Conservation (phyloP, 805 yeast species). For the Blastobotrys muscicola region DNA sequence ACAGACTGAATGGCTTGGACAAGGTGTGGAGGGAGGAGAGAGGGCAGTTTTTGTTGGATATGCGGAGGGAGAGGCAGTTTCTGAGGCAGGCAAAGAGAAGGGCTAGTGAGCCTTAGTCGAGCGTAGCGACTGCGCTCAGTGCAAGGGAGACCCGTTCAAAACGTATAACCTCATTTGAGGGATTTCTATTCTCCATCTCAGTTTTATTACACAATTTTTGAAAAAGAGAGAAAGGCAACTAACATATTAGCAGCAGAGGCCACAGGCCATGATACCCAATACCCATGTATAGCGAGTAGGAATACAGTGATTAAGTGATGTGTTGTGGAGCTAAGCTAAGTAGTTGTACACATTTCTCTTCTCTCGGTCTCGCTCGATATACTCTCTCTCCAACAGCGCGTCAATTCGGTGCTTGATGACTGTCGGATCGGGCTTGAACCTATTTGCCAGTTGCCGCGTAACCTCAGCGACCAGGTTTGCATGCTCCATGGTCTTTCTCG, state of each 20-base stretch:
- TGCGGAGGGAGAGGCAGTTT: constrained; percentile 18
- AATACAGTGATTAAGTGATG: not conserved
- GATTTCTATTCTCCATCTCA: not conserved
- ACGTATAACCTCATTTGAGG: not conserved
- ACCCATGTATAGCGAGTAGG: too few species aligned
- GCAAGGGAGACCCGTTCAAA: too few species aligned
- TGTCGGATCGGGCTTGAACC: constrained; percentile 62
- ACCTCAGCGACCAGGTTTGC: constrained; percentile 60
- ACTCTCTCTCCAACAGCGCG: constrained; percentile 70
- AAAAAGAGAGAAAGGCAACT: too few species aligned
- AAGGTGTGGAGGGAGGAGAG: constrained; percentile 19
- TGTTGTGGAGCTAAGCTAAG: constrained; percentile 38
- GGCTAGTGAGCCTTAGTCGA: not conserved
- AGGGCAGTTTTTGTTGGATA: constrained; percentile 16
- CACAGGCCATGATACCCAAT: too few species aligned
- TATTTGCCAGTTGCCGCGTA: constrained; percentile 43
- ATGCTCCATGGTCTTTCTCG: constrained; percentile 51
- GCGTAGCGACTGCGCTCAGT: too few species aligned
- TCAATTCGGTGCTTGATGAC: constrained; percentile 66
- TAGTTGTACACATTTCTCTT: constrained; percentile 55
- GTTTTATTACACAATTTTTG: too few species aligned
- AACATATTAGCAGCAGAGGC: too few species aligned
- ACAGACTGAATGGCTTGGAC: constrained; percentile 15
- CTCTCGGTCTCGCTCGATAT: constrained; percentile 59
- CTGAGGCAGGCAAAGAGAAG: constrained; percentile 15